Conservation (phyloP, 176 grass and related monocot genomes). For the Carex pumila region DNA sequence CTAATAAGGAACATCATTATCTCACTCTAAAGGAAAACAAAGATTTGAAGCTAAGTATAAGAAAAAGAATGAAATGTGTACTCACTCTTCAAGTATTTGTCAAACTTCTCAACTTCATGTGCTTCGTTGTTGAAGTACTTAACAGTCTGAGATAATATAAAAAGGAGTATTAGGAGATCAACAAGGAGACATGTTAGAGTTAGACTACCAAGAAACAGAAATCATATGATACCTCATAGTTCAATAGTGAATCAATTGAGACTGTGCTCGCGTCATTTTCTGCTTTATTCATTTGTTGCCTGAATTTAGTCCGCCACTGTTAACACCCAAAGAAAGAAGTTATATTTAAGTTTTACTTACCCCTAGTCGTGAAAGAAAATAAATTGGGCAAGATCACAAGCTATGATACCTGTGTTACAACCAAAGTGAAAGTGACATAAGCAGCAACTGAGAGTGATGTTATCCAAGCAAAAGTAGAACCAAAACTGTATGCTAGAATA, state of each 20-base stretch:
- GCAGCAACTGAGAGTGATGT: constrained; percentile 91
- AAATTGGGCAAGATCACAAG: constrained; percentile 6
- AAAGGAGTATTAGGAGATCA: constrained; percentile 23
- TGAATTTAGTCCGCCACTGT: constrained; percentile 94
- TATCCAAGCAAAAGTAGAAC: constrained; percentile 97
- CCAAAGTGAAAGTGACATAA: constrained; percentile 93
- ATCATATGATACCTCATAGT: constrained; percentile 70
- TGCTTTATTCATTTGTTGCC: constrained; percentile 92
- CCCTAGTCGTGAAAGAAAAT: constrained; percentile 4
- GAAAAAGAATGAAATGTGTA: constrained; percentile 22
- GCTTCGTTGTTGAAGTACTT: constrained; percentile 98
- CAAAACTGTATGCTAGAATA: constrained; percentile 94
- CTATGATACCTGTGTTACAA: constrained; percentile 65
- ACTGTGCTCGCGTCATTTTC: constrained; percentile 96
- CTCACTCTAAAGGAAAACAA: constrained; percentile 7
- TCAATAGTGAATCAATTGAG: constrained; percentile 86
- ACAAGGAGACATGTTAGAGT: constrained; percentile 19
- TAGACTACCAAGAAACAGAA: constrained; percentile 8
- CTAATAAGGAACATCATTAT: constrained; percentile 5
- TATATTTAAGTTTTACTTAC: neutral
- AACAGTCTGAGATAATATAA: constrained; percentile 50
- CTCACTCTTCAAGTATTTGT: constrained; percentile 94
- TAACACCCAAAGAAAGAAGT: constrained; percentile 21
- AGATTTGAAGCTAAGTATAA: constrained; percentile 22
- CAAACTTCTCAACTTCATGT: constrained; percentile 89